Conservation (phyloP, 805 yeast genomes). For the Starmerella roubikii region DNA sequence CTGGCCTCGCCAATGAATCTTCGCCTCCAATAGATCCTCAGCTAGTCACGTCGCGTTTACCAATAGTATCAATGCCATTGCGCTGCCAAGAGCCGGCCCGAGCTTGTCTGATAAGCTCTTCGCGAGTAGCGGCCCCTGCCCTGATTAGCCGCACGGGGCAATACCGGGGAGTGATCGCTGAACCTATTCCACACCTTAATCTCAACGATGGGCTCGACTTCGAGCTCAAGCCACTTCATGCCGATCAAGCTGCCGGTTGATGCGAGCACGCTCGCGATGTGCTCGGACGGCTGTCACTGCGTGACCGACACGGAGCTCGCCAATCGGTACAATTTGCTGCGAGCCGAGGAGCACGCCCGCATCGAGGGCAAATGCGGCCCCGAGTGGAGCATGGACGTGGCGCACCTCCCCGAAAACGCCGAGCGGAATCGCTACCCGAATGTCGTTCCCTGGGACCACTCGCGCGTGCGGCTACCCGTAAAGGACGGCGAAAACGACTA, state of each 20-base stretch:
- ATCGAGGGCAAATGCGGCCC: constrained; percentile 21
- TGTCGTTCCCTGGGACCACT: constrained; percentile 52
- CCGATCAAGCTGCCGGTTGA: constrained; percentile 17
- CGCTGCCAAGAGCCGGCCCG: too few species aligned
- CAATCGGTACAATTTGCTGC: constrained; percentile 19
- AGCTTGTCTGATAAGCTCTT: too few species aligned
- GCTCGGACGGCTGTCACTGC: constrained; percentile 21
- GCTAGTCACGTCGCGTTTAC: too few species aligned
- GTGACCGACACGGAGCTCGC: constrained; percentile 21
- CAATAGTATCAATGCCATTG: too few species aligned
- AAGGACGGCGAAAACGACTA: constrained; percentile 36
- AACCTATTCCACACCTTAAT: too few species aligned
- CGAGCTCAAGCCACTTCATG: constrained; percentile 3
- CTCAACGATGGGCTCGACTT: too few species aligned
- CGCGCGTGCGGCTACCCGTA: constrained; percentile 35
- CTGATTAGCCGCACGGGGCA: too few species aligned
- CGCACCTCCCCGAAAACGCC: constrained; percentile 17
- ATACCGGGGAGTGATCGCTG: too few species aligned
- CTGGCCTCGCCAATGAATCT: too few species aligned
- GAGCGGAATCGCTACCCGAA: constrained; percentile 46
- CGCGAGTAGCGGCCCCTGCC: too few species aligned
- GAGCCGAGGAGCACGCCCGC: constrained; percentile 24
- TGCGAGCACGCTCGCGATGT: constrained; percentile 10
- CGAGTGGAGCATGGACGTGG: constrained; percentile 18
- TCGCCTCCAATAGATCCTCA: too few species aligned